A percentile compares a stretch with the other conserved stretches of the same genome.
These are phyloP conservation scores for Coemansia sp. DNA, from an alignment of 192 early-diverging fungal species.

Conservation along the genomic window DNA sequence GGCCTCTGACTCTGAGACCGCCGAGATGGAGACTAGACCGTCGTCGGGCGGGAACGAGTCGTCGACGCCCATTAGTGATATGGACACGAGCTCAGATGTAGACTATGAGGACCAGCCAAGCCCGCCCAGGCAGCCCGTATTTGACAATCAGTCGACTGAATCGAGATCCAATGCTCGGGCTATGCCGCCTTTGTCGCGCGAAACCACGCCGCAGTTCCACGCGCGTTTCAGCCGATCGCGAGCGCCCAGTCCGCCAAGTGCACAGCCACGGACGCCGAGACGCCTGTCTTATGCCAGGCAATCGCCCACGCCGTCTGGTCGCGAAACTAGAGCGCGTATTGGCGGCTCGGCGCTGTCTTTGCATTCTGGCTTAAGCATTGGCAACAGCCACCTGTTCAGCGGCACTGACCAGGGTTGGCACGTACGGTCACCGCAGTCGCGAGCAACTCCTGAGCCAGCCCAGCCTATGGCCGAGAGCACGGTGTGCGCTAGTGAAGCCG, in stretches of 20 bases:
- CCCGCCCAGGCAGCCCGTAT: neutral
- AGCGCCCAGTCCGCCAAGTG: conserved; percentile 44
- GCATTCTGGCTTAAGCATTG: neutral
- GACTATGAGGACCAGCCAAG: conserved; percentile 16
- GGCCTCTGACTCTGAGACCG: conserved; percentile 1
- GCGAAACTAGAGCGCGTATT: neutral
- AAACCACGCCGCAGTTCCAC: conserved; percentile 7
- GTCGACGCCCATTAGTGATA: conserved; percentile 28
- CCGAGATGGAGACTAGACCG: conserved; percentile 14
- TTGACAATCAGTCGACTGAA: neutral
- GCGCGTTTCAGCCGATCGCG: conserved; percentile 32
- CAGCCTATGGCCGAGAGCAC: conserved; percentile 8
- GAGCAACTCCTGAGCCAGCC: neutral
- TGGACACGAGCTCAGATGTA: conserved; percentile 46
- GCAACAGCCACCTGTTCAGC: neutral
- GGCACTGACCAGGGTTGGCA: neutral
- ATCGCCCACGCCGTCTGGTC: neutral
- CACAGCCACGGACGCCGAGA: conserved; percentile 19
- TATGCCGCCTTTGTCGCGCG: neutral
- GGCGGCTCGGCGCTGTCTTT: conserved; percentile 3
- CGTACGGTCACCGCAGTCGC: neutral
- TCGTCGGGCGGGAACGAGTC: conserved; percentile 1
- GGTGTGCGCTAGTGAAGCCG: conserved; percentile 20
- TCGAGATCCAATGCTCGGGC: neutral
- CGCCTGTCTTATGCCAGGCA: neutral